Evolutionary conservation across 2,329 filamentous ascomycete genomes (phyloP).

Genomic region (Onygena corvina): DNA sequence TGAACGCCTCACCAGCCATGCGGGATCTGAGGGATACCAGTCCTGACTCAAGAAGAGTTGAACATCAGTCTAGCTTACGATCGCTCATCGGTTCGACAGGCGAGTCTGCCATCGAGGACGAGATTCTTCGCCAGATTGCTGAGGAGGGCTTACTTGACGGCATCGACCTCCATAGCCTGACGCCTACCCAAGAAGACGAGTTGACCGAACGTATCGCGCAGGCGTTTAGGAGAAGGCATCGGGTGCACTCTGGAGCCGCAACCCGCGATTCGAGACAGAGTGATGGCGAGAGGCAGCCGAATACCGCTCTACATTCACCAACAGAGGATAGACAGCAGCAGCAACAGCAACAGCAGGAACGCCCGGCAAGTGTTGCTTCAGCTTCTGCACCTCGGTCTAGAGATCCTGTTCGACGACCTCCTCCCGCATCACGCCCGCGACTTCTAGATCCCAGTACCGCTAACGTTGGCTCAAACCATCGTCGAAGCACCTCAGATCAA

Average conservation of each 20-base stretch:
- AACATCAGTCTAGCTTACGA: conserved; percentile 79
- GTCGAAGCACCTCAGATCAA: conserved; percentile 29
- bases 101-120: conserved; percentile 65
- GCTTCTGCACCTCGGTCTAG: not conserved
- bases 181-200: conserved; percentile 72
- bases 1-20: conserved; percentile 15
- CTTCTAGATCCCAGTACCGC: conserved; percentile 24
- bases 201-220: conserved; percentile 83
- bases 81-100: conserved; percentile 74
- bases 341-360: not conserved
- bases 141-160: conserved; percentile 79
- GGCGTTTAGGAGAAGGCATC: conserved; percentile 66
- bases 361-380: not conserved
- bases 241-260: conserved; percentile 10
- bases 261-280: not conserved
- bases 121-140: conserved; percentile 79
- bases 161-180: conserved; percentile 77
- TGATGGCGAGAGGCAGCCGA: not conserved
- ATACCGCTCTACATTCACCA: not conserved
- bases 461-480: conserved; percentile 20
- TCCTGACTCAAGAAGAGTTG: conserved; percentile 48
- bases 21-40: conserved; percentile 18
- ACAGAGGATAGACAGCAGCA: not conserved
- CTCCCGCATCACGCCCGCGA: conserved; percentile 24
- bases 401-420: conserved; percentile 12